Base-by-base conservation (phyloP, 2,329 filamentous ascomycete species). In the Nemania sp. region DNA sequence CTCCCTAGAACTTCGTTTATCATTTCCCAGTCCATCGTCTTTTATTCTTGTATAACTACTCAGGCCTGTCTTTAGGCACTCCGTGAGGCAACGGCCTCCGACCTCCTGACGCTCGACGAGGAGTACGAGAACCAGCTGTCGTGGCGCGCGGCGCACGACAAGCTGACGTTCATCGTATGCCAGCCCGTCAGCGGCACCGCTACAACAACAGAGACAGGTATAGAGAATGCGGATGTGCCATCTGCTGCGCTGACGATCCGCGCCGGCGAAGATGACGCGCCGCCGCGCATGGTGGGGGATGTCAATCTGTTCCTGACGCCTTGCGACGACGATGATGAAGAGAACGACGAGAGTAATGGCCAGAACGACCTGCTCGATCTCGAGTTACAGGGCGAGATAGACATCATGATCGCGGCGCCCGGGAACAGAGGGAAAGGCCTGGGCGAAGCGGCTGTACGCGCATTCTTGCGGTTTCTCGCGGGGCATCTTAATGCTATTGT, bases 101-200 rank as follows among this genome's bases (percentile, higher is more conserved):
- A 98, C 70, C 92, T 91, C 0, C 86, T 98, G 58, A 90, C 87
- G 0, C 83, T 98, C 0, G 84, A 88, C 0, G 91, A 97, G 77
- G 95, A 98, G 83, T 93, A 96, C 79, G 87, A 89, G 57, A 98
- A 98, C 90, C 95, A 98, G 79, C 82, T 82, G n/a, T 93, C 90
- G 71, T 98, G 95, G 95, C 90, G 94, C 43, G 82, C 82, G 22
- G 92, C 96, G 49, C 80, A 82, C 27, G 94, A 98, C 80, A 98
- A 98, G 81, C 80, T 98, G 69, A 98, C 95, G 0, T 98, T 98
- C 74, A 97, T 98, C 77, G 80, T 92, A 62, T 97, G 93, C 22
- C 47, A 29, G 54, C 56, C 64, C 32, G 26, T 26, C 64, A 65
- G 2, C 51, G 29, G 18, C 32, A 35, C 24, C 29, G 49, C 6